Conservation (phyloP, 176 grass and related monocot genomes). For the Oryza australiensis region DNA sequence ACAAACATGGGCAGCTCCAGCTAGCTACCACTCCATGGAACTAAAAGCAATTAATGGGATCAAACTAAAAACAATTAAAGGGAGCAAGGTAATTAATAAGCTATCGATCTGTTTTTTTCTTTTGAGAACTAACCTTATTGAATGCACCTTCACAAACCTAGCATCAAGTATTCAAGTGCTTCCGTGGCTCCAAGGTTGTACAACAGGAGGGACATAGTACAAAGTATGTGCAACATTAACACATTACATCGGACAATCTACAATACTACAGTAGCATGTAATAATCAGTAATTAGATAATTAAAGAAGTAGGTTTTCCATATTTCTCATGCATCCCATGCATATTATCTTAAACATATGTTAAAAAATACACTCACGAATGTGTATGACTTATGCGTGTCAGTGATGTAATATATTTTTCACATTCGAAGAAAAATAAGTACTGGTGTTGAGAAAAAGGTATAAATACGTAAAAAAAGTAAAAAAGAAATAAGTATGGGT, state of each 20-base stretch:
- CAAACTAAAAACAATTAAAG: background rate
- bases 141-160: constrained; percentile 1
- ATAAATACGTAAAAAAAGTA: too few species aligned
- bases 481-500: too few species aligned
- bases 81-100: background rate
- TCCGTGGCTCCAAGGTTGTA: background rate
- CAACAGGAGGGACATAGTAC: background rate
- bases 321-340: background rate
- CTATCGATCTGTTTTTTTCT: too few species aligned
- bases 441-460: too few species aligned
- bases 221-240: background rate
- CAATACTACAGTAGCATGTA: background rate
- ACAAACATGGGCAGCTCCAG: background rate
- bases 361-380: too few species aligned
- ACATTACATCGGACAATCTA: background rate
- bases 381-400: too few species aligned
- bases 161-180: background rate
- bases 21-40: background rate
- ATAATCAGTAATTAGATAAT: background rate
- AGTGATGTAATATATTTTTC: too few species aligned
- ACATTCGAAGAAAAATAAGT: too few species aligned
- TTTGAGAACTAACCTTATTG: too few species aligned
- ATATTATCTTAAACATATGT: background rate
- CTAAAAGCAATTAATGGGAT: background rate
- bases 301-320: background rate